Conservation (phyloP, 352 stramenopile species). For the Globisporangium abappressorium region DNA sequence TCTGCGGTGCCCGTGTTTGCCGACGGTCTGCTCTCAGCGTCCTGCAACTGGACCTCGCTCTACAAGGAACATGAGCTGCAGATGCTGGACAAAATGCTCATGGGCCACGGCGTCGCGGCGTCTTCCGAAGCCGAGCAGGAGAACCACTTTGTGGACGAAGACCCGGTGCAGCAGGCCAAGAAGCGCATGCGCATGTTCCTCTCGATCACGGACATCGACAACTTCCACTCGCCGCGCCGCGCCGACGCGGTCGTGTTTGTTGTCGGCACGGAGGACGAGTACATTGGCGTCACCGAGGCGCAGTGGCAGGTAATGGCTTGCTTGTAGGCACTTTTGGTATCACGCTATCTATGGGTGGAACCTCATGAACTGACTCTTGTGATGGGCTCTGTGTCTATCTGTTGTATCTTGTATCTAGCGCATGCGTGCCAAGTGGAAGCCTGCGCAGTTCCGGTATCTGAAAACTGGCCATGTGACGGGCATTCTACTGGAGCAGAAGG, state of each 20-base stretch:
- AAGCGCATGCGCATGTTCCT: constrained; percentile 76
- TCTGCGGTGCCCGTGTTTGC: constrained; percentile 72
- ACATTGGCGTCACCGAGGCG: constrained; percentile 57
- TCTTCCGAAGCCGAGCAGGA: constrained; percentile 6
- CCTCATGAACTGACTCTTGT: background rate
- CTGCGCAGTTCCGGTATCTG: constrained; percentile 55
- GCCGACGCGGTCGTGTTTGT: constrained; percentile 75
- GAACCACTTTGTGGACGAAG: constrained; percentile 29
- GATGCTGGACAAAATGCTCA: constrained; percentile 68
- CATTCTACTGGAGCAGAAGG: constrained; percentile 68
- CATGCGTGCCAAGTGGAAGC: constrained; percentile 54
- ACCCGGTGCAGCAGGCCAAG: constrained; percentile 67
- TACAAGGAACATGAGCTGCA: constrained; percentile 68
- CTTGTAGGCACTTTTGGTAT: background rate
- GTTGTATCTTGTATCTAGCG: constrained; percentile 24
- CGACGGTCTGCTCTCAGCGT: constrained; percentile 67
- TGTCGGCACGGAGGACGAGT: constrained; percentile 74
- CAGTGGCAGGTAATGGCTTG: constrained; percentile 46
- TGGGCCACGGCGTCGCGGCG: constrained; percentile 29
- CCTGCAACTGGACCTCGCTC: constrained; percentile 72
- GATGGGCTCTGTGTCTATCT: background rate
- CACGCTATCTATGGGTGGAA: background rate
- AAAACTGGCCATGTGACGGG: constrained; percentile 78
- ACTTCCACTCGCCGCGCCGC: constrained; percentile 61
- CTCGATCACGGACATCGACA: constrained; percentile 82